These are phyloP conservation scores for Ceratobasidium papillatum DNA, from an alignment of 1,284 basidiomycete genomes.

Conservation along the genomic window DNA sequence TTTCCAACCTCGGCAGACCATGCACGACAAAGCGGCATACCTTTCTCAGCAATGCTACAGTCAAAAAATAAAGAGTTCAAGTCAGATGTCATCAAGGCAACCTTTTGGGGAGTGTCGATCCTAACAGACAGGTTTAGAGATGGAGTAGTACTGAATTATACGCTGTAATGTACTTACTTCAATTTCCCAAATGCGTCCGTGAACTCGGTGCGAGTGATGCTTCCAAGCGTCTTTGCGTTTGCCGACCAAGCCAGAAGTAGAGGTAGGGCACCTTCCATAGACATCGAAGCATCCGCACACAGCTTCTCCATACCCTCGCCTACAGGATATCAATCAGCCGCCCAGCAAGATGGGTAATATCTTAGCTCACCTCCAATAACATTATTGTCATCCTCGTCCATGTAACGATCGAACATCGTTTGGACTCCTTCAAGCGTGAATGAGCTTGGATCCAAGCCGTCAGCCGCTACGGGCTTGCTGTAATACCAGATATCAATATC, in stretches of 20 bases:
- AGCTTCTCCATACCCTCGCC: constrained; percentile 73
- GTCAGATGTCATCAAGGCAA: constrained; percentile 64
- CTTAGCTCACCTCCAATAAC: constrained; percentile 28
- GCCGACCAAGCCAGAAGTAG: constrained; percentile 78
- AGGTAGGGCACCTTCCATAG: constrained; percentile 73
- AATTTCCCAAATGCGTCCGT: constrained; percentile 63
- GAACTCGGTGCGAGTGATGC: constrained; percentile 73
- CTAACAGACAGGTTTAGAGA: constrained; percentile 52
- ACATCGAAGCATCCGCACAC: constrained; percentile 68
- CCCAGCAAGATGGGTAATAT: not conserved
- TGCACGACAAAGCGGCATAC: not conserved
- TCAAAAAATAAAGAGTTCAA: constrained; percentile 66
- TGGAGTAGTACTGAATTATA: not conserved
- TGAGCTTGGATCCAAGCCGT: constrained; percentile 44
- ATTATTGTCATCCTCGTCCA: constrained; percentile 62
- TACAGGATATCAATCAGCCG: constrained; percentile 57
- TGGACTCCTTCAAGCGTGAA: constrained; percentile 63
- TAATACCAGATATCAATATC: constrained; percentile 2
- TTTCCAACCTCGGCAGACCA: not conserved
- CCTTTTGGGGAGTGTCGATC: constrained; percentile 62
- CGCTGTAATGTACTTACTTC: constrained; percentile 56
- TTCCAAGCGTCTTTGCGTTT: constrained; percentile 71
- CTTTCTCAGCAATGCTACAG: constrained; percentile 38
- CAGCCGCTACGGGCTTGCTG: constrained; percentile 11
- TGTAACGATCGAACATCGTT: constrained; percentile 68